These are phyloP conservation scores for Pilobolus umbonatus DNA, from an alignment of 192 early-diverging fungal species.

Conservation along the genomic window DNA sequence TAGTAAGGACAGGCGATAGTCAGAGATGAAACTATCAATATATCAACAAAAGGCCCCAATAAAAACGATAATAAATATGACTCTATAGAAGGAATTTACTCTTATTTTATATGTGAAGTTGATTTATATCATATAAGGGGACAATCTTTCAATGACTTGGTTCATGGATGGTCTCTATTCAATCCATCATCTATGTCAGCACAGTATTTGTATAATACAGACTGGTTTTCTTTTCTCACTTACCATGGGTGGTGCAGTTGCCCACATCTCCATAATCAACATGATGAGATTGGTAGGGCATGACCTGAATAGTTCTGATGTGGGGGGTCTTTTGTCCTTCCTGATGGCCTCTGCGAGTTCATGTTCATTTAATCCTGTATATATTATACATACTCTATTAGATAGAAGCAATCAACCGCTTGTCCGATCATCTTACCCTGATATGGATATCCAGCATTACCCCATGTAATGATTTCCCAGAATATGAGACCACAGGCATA, in stretches of 20 bases:
- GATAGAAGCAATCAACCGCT: background rate
- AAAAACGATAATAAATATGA: background rate
- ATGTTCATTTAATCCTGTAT: slow-evolving; percentile 23
- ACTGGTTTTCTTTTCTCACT: background rate
- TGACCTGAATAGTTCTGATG: slow-evolving; percentile 44
- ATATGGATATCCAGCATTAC: slow-evolving; percentile 64
- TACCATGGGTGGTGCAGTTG: slow-evolving; percentile 49
- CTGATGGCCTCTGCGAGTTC: slow-evolving; percentile 38
- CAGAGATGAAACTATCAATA: background rate
- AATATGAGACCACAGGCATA: slow-evolving; percentile 75
- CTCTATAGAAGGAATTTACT: background rate
- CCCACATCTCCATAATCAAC: slow-evolving; percentile 73
- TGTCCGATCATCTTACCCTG: slow-evolving; percentile 40
- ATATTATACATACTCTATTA: background rate
- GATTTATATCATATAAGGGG: slow-evolving; percentile 45
- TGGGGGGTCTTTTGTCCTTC: slow-evolving; percentile 56
- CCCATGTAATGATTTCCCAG: slow-evolving; percentile 78
- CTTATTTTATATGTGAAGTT: background rate
- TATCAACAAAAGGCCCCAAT: background rate
- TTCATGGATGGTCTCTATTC: slow-evolving; percentile 60
- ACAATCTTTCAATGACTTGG: slow-evolving; percentile 64
- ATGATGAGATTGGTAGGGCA: slow-evolving; percentile 56
- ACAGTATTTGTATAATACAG: background rate
- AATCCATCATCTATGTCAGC: background rate
- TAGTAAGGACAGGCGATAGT: background rate